Evolutionary conservation across 768 basidiomycete genomes (phyloP), one percentile per base, ranked within the genome.

Genomic region (Naganishia vishniacii): DNA sequence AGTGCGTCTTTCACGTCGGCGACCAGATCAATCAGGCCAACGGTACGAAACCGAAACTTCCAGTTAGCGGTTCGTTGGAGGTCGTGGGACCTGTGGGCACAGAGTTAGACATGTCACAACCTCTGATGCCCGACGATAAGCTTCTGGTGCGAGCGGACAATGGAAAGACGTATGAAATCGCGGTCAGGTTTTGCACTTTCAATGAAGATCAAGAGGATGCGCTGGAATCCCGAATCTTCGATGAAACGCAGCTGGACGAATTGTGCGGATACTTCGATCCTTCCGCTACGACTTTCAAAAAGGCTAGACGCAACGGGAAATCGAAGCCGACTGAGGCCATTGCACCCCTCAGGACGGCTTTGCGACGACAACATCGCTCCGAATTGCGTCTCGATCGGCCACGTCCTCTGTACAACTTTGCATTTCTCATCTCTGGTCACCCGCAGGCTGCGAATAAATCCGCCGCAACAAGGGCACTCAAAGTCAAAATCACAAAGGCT

Each of bases 51-150:
- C 53, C 53, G 23, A 56, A 26, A 34, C 8, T 56, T 13, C 34
- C 53, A 4, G 26, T 51, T 9, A 51, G 34, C 53, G 53, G 53
- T 4, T 40, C 34, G 26, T 29, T 56, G 53, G 53, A 37, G 18
- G 37, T 56, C 11, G 23, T 56, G 4, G 53, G 53, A 23, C 15
- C 53, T 3, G 53, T 56, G 11, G 34, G 40, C 23, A 18, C 34
- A 9, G 23, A 23, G 12, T n/a, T 56, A 16, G 37, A 56, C 23
- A 37, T 56, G 13, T 41, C 53, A n/a, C 20, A 56, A 11, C 53
- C 53, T 56, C 26, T 56, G 8, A 56, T 56, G 53, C 53, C 53
- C 8, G 34, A 40, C 13, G 53, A 56, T 20, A 56, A 40, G 23
- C 53, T 56, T 40, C 2, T 41, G 6, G 53, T 56, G 12, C 53